Conservation (phyloP, 441 rosid genomes). For the Populus hybrid region DNA sequence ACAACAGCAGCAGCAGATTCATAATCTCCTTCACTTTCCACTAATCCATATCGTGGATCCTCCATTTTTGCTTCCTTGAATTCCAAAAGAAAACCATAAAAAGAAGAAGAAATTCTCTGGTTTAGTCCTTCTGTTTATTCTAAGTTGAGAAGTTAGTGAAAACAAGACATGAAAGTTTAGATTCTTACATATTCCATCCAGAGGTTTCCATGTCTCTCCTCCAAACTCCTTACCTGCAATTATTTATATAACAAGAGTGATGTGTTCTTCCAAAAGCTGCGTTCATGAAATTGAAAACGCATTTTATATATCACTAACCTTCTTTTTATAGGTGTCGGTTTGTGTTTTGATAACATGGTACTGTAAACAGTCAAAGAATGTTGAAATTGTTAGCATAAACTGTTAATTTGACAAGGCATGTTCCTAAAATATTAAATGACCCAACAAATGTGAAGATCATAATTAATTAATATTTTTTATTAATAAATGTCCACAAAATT, state of each 20-base stretch:
- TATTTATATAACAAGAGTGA: background rate
- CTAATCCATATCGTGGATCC: slow-evolving; percentile 38
- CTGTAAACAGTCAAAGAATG: slow-evolving; percentile 25
- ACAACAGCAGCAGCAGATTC: slow-evolving; percentile 32
- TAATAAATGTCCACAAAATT: background rate
- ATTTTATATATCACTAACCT: slow-evolving; percentile 29
- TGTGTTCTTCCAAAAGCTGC: background rate
- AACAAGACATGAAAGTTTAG: background rate
- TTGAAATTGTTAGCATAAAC: background rate
- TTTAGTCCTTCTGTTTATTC: background rate
- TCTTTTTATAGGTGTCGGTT: slow-evolving; percentile 42
- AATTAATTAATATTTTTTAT: too few relatives aligned
- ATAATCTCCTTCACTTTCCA: slow-evolving; percentile 38
- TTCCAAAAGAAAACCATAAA: background rate
- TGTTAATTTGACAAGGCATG: background rate
- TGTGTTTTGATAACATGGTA: slow-evolving; percentile 42
- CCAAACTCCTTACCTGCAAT: slow-evolving; percentile 41
- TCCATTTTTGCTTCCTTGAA: slow-evolving; percentile 39
- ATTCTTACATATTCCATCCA: slow-evolving; percentile 35
- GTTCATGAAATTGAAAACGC: background rate
- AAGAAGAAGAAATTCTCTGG: too few relatives aligned
- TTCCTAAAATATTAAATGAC: background rate
- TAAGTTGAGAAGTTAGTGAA: background rate
- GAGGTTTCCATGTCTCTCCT: slow-evolving; percentile 39
- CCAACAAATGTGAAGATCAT: background rate